Base-by-base conservation (phyloP, 768 basidiomycete species). In the Atractiella rhizophila region DNA sequence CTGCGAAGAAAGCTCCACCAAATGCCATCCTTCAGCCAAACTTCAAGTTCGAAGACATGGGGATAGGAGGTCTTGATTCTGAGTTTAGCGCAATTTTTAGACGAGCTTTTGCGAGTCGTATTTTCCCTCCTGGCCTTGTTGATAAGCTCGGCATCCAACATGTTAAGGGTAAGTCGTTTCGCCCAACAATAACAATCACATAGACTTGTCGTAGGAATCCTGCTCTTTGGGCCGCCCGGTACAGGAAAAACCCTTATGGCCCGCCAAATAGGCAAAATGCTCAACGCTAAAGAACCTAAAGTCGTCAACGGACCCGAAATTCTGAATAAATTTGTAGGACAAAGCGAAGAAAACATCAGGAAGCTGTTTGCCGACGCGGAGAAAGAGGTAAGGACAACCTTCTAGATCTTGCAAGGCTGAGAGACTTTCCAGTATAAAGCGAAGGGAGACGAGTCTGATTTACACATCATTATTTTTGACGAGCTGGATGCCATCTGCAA, bases 31-130 rank as follows among this genome's bases (percentile, higher is more conserved):
- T 98, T 9, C 74, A 83, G 0, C 83, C 91, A 1, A 94, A 94
- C 60, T 98, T 98, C 70, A 96, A 91, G 60, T 98, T 98, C 47
- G 80, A 88, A 54, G 91, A 98, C 58, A 96, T 98, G 88, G 91
- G 91, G 15, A 96, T 98, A 53, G 91, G 91, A 54, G 91, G 91
- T 54, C 65, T 98, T 26, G 91, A 98, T 57, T 66, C 71, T 7
- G 91, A 98, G 56, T 98, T 98, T 56, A 71, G 71, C 42, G 74
- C 82, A 31, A 98, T 98, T 54, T 98, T 98, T 66, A 79, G 91
- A 56, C 77, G 91, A 54, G 91, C 91, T 0, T 98, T 98, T 56
- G 86, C 91, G 0, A 82, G 78, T 35, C 81, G 91, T 34, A 83
- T 98, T n/a, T 98, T 96, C 61, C 91, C 91, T 29, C 86, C 86